Percentiles rank a stretch among this genome's conserved stretches.
phyloP scores from a whole-genome alignment of 805 yeast genomes.

The Lipomyces sp. region DNA sequence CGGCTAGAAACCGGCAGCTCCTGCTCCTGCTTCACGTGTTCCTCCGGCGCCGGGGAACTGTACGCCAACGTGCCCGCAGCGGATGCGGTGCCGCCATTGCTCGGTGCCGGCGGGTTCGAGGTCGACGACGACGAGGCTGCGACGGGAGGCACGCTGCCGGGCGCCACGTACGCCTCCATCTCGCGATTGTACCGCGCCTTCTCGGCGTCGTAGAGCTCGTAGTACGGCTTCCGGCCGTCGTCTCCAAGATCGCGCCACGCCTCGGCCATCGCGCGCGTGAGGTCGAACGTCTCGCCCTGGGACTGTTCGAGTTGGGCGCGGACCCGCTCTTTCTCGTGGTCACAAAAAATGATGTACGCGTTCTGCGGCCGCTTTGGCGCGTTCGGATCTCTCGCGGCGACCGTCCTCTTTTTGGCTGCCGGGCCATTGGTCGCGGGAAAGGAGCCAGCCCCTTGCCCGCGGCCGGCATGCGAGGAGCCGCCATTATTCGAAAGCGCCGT shows the following conservation, averaged over 20 bases:
- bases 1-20: too few species aligned
- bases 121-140: conserved; percentile 1
- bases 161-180: conserved; percentile 46
- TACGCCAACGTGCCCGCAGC: background rate
- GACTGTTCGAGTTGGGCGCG: conserved; percentile 54
- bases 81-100: too few species aligned
- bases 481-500: conserved; percentile 2
- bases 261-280: conserved; percentile 76
- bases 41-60: background rate
- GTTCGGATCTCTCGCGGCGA: conserved; percentile 68
- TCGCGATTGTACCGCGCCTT: conserved; percentile 70
- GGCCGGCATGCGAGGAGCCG: background rate
- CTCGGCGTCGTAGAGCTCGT: conserved; percentile 73
- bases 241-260: conserved; percentile 76
- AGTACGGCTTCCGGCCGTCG: conserved; percentile 67
- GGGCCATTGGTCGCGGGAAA: background rate
- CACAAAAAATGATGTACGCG: conserved; percentile 85
- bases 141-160: conserved; percentile 12
- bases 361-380: conserved; percentile 87
- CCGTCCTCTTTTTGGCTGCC: conserved; percentile 35
- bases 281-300: conserved; percentile 51
- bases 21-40: too few species aligned
- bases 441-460: background rate
- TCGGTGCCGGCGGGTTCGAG: too few species aligned
- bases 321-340: conserved; percentile 72